phyloP scores from a whole-genome alignment of 257 asterid species.

The Thymus mandschuricus region DNA sequence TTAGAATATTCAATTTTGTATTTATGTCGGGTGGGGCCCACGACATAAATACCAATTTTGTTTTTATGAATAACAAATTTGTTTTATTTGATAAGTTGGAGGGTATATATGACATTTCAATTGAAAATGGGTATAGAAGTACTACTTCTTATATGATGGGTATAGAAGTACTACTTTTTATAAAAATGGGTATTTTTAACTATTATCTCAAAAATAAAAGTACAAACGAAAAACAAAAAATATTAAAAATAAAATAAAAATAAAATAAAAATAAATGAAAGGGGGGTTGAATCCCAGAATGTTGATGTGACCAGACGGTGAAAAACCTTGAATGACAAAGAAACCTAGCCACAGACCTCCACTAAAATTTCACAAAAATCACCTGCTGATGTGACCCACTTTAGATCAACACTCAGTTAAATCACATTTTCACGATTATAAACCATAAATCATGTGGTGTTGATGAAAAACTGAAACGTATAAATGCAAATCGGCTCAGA shows the following conservation, averaged over 20 bases:
- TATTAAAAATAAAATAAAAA: background rate
- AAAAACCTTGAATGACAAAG: slow-evolving; percentile 37
- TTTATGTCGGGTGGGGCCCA: too few relatives aligned
- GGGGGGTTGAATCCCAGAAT: slow-evolving; percentile 10
- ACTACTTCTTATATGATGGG: too few relatives aligned
- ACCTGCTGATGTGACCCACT: slow-evolving; percentile 94
- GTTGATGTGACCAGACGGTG: slow-evolving; percentile 64
- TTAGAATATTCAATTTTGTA: too few relatives aligned
- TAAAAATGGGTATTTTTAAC: too few relatives aligned
- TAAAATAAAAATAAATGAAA: slow-evolving; percentile 14
- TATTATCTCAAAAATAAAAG: too few relatives aligned
- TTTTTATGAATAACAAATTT: too few relatives aligned
- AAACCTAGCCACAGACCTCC: slow-evolving; percentile 33
- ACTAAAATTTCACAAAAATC: slow-evolving; percentile 35
- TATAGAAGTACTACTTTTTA: too few relatives aligned
- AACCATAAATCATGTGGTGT: background rate
- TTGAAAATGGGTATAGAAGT: too few relatives aligned
- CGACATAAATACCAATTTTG: too few relatives aligned
- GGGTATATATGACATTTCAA: too few relatives aligned
- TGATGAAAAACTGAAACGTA: background rate
- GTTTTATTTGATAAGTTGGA: too few relatives aligned
- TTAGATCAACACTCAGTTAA: slow-evolving; percentile 53
- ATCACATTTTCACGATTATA: background rate
- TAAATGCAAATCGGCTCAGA: slow-evolving; percentile 35
- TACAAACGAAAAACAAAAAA: too few relatives aligned